Base-by-base conservation (phyloP, 371 early-diverging fungal species). In the Dichotomocladium elegans region DNA sequence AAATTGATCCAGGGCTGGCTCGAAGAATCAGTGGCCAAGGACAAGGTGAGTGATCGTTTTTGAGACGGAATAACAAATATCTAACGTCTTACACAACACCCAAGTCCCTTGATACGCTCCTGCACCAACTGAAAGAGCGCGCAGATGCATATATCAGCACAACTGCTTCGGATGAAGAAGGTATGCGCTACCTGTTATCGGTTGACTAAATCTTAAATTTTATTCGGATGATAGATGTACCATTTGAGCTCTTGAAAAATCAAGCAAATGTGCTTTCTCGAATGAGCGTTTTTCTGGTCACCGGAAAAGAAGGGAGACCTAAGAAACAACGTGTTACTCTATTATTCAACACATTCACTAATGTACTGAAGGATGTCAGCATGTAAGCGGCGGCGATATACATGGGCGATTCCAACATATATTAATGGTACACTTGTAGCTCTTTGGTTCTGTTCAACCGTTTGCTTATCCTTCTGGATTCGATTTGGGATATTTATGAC, bases 191-290 rank as follows among this genome's bases (percentile, higher is more conserved):
- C 22, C 3, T 41, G 7, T 41, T 8, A 41, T 11, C 8, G 41
- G n/a, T n/a, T n/a, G n/a, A n/a, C n/a, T n/a, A n/a, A n/a, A n/a
- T n/a, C n/a, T n/a, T n/a, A n/a, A n/a, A n/a, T n/a, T n/a, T 10
- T 8, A 29, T 19, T 8, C 5, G n/a, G 11, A 11, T 50, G 19
- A 5, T 58, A 65, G 73, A 73, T 42, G 57, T 70, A 21, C 74
- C 74, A 15, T 46, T 63, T 3, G 55, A 56, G n/a, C 51, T 70
- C 4, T 47, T 73, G 15, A 60, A 63, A n/a, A 61, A 55, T 5
- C 74, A 73, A 57, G 70, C 74, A 5, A 62, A 70, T 28, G 74
- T 73, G 1, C 50, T 73, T 4, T 61, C 68, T 0, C 51, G 74
- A 12, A 42, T 57, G 27, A 51, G 63, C 29, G 35, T 67, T 3